These are phyloP conservation scores for Knoxdaviesia capensis DNA, from an alignment of 2,329 filamentous ascomycete species.

Conservation along the genomic window DNA sequence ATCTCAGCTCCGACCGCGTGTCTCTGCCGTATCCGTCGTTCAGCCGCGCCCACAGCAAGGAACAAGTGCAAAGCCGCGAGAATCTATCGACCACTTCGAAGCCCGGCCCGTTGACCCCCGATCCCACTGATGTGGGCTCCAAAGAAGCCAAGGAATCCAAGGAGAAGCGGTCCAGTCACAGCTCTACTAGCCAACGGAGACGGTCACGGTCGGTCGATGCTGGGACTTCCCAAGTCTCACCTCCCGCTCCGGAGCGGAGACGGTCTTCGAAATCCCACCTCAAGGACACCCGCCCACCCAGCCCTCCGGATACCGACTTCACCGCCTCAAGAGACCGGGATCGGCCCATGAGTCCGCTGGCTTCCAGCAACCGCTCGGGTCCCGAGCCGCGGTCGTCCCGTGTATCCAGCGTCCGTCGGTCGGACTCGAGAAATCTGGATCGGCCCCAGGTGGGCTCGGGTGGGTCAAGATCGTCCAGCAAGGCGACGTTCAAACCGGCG, in stretches of 20 bases:
- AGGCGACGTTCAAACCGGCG: conserved; percentile 28
- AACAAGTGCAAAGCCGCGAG: conserved; percentile 48
- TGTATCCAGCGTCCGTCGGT: conserved; percentile 21
- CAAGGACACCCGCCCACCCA: conserved; percentile 29
- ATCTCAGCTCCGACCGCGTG: conserved; percentile 19
- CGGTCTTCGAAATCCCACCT: too few relatives aligned
- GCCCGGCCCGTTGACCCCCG: conserved; percentile 40
- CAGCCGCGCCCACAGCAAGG: conserved; percentile 83
- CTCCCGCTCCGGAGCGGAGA: too few relatives aligned
- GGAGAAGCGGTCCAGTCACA: too few relatives aligned
- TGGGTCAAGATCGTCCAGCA: conserved; percentile 35
- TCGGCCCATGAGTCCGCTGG: conserved; percentile 17
- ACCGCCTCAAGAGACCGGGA: conserved; percentile 20
- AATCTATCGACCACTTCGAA: conserved; percentile 17
- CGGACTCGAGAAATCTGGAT: conserved; percentile 25
- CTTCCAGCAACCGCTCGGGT: conserved; percentile 7
- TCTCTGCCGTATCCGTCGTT: conserved; percentile 60
- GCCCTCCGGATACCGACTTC: conserved; percentile 42
- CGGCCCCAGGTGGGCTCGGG: conserved; percentile 27
- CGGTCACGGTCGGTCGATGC: conserved; percentile 26
- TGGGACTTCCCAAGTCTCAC: too few relatives aligned
- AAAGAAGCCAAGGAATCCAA: not conserved
- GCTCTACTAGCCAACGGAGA: conserved; percentile 2
- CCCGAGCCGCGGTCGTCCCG: conserved; percentile 21
- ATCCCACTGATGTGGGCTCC: conserved; percentile 45